These are phyloP conservation scores for Kitagawia praeruptora DNA, from an alignment of 129 eudicot genomes.

Conservation along the genomic window DNA sequence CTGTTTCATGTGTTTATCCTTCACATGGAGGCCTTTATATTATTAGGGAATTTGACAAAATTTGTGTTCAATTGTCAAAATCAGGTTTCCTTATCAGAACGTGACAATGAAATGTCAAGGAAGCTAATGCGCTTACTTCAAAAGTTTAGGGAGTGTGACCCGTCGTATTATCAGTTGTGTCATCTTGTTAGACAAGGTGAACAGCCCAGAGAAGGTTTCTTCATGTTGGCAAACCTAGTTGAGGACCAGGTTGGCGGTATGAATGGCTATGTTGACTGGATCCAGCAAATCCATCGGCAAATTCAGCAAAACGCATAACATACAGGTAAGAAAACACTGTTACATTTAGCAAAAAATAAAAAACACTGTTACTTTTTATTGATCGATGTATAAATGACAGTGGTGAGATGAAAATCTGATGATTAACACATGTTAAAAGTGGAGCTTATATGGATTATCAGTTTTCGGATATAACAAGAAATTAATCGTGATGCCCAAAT, in stretches of 20 bases:
- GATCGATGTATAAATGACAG: neutral
- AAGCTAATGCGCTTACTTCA: conserved; percentile 52
- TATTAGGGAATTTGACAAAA: neutral
- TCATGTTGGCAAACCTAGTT: conserved; percentile 64
- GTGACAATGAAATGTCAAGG: conserved; percentile 72
- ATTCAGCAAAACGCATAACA: conserved; percentile 59
- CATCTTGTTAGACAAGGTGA: conserved; percentile 96
- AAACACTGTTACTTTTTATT: neutral
- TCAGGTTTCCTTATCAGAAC: conserved; percentile 57
- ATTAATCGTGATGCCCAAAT: neutral
- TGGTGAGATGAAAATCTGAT: neutral
- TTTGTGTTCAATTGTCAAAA: conserved; percentile 9
- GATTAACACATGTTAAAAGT: neutral
- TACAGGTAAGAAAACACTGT: conserved; percentile 28
- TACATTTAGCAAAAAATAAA: neutral
- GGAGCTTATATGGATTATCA: neutral
- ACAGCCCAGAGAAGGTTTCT: conserved; percentile 94
- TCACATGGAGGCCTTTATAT: neutral
- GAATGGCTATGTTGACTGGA: conserved; percentile 84
- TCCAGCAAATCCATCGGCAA: conserved; percentile 73
- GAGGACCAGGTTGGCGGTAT: conserved; percentile 77
- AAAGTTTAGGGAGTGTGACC: conserved; percentile 55
- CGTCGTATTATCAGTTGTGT: conserved; percentile 73
- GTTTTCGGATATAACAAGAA: neutral
- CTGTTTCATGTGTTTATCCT: neutral